Evolutionary conservation across 805 yeast species (phyloP), one percentile per base, ranked within the genome.

Genomic region (Metschnikowia proteae): DNA sequence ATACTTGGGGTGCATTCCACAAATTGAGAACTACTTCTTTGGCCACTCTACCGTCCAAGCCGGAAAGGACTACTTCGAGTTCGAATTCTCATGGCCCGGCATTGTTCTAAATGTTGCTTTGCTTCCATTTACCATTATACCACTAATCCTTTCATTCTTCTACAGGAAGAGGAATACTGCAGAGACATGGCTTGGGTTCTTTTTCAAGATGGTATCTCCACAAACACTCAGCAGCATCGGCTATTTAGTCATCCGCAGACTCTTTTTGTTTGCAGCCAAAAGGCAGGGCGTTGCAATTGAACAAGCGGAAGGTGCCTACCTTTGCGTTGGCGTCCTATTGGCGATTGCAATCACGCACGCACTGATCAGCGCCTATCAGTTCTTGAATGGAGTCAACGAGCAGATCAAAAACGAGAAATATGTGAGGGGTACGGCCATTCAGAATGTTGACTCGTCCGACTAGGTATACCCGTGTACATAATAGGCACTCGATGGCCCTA

Each of bases 321-420:
- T 38, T 10, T 37, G 38, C 11, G 11, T 45, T 6, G 40, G 36
- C 11, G 43, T 38, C 8, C 23, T 50, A 3, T 47, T 28, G 10
- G 22, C 36, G 17, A 38, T 50, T 11, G 26, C 47, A 11, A 9
- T 44, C 22, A 31, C 41, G 3, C 42, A 44, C n/a, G 37, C 27
- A 6, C 26, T 35, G 5, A 10, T 47, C 28, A 42, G 30, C 10
- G 45, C 44, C 7, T 43, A 36, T 33, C 44, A 25, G 25, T 23
- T 47, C 28, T 43, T 56, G 42, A 17, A 27, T 11, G 32, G 47
- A 23, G 58, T 75, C 37, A 66, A 70, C 43, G 73, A 74, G 41
- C 72, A 73, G 54, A 81, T 82, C n/a, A 80, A 77, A 58, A 79
- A 79, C 49, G 83, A 81, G 54, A 72, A 73, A 50, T 82, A 80